These are phyloP conservation scores for Streptanthus diversifolius DNA, from an alignment of 345 rosid species.

Conservation along the genomic window DNA sequence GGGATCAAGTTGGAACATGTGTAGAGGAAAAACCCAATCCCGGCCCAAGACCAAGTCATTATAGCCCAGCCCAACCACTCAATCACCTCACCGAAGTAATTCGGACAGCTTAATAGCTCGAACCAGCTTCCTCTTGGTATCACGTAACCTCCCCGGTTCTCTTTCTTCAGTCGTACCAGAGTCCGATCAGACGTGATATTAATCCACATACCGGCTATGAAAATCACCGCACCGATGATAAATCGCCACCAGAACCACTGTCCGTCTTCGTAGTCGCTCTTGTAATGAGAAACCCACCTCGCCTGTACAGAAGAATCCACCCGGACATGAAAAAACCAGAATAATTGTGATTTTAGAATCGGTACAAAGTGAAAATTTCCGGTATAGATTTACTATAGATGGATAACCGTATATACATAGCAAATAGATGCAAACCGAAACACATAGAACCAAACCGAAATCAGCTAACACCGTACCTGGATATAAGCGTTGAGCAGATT, in stretches of 20 bases:
- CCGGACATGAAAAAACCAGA: neutral
- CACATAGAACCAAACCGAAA: constrained; percentile 3
- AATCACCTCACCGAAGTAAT: constrained; percentile 72
- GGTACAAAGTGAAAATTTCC: neutral
- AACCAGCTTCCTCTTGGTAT: constrained; percentile 82
- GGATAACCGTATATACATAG: neutral
- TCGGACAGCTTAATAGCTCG: constrained; percentile 82
- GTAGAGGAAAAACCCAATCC: constrained; percentile 66
- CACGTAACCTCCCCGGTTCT: constrained; percentile 64
- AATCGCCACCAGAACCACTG: constrained; percentile 58
- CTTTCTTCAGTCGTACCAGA: constrained; percentile 58
- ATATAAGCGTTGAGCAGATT: constrained; percentile 67
- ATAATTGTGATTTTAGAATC: too few species aligned
- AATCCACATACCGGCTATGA: constrained; percentile 58
- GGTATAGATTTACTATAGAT: constrained; percentile 3
- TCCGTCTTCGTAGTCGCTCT: constrained; percentile 45
- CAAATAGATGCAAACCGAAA: neutral
- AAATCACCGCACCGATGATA: constrained; percentile 46
- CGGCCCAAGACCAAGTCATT: constrained; percentile 88
- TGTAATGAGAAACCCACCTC: constrained; percentile 81
- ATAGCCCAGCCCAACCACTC: constrained; percentile 93
- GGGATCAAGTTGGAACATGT: constrained; percentile 81
- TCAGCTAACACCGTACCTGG: constrained; percentile 32
- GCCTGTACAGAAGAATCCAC: constrained; percentile 6
- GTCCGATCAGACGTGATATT: constrained; percentile 68